Evolutionary conservation across 1,284 basidiomycete species (phyloP), one percentile per base, ranked within the genome.

Genomic region (Ganoderma sinense): DNA sequence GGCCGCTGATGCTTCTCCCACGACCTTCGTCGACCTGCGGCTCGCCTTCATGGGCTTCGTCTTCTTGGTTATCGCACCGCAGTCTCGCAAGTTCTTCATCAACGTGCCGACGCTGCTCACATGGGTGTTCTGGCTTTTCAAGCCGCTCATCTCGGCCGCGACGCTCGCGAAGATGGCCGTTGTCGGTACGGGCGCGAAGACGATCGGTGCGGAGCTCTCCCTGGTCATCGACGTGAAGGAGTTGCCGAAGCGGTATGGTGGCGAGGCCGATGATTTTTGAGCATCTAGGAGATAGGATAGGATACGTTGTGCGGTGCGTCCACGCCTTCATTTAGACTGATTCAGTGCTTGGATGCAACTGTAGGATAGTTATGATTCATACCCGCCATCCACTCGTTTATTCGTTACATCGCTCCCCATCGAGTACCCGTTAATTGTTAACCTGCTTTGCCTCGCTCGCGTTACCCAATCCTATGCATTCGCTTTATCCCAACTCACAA

Each of bases 91-190:
- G 78, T 93, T 90, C 82, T 94, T 94, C 76, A 84, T 94, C 75
- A 93, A 93, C 75, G 91, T 94, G 18, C 93, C 93, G 0, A 86
- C 87, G 2, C 77, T 92, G 69, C 83, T 94, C 73, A 87, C 88
- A 43, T 94, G 92, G 92, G 85, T 94, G 69, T 94, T 93, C 82
- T 94, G 91, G 92, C 75, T 89, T n/a, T 94, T 94, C 84, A 94
- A 91, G 78, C 86, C 92, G 0, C 77, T 94, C 72, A 78, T 94
- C 14, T 87, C 93, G 2, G 80, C 91, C 6, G 86, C 86, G 51
- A 94, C 93, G 18, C 78, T 93, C 33, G 89, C 89, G 16, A 94
- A 94, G 84, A 92, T 94, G 90, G 83, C 83, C 56, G 89, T 94
- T 23, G 89, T 93, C n/a, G 93, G 93, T 48, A 84, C 84, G 43